A percentile compares a stretch with the other conserved stretches of the same genome.
These are phyloP conservation scores for Podospora anserina DNA, from an alignment of 495 filamentous ascomycete species.

Conservation along the genomic window DNA sequence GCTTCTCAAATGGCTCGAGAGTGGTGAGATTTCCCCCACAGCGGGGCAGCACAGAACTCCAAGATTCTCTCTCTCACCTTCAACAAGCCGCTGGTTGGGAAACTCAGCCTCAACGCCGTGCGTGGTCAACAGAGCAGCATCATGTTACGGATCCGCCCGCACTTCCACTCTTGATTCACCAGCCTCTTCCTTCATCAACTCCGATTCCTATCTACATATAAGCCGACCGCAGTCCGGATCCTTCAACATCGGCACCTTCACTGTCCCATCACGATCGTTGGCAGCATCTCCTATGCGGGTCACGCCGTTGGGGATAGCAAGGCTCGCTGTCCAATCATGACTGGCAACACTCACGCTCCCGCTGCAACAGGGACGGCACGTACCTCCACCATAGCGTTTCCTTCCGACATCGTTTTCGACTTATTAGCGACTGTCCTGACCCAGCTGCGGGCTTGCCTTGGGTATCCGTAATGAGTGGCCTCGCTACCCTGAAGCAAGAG, in stretches of 20 bases:
- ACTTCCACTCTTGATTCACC: conserved; percentile 12
- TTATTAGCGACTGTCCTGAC: neutral
- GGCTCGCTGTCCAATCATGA: neutral
- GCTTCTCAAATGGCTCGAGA: neutral
- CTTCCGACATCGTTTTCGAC: neutral
- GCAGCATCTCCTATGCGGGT: neutral
- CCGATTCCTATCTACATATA: neutral
- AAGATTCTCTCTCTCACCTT: too few relatives aligned
- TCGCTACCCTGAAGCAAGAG: neutral
- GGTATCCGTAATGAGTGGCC: neutral
- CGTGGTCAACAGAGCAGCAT: conserved; percentile 23
- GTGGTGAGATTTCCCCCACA: neutral
- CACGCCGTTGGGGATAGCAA: conserved; percentile 1
- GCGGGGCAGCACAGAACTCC: too few relatives aligned
- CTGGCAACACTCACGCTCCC: neutral
- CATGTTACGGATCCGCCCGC: conserved; percentile 28
- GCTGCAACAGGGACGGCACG: neutral
- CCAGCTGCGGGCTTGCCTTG: neutral
- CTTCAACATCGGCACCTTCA: neutral
- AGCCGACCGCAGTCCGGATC: neutral
- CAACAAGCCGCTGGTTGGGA: conserved; percentile 2
- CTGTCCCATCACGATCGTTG: neutral
- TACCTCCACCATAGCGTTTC: neutral
- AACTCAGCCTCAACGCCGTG: conserved; percentile 30
- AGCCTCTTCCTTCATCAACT: neutral